phyloP scores from a whole-genome alignment of 768 basidiomycete species.

The Artomyces pyxidatus region DNA sequence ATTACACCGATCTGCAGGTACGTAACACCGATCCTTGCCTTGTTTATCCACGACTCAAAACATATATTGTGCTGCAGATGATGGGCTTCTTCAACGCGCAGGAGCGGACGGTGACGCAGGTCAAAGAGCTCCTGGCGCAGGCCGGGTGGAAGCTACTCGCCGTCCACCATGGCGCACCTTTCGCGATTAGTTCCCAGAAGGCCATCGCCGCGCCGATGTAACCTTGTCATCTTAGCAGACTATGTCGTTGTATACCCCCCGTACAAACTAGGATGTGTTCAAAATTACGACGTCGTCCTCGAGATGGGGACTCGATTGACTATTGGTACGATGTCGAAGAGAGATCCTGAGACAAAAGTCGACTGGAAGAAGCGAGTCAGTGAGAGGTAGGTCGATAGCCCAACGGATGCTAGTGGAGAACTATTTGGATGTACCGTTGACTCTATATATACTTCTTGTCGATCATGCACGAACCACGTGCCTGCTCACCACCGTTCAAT shows the following conservation, averaged over 20 bases:
- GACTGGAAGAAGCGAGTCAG: no score
- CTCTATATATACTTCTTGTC: no score
- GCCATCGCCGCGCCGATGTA: neutral
- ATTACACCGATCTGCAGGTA: neutral
- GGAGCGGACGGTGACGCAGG: slow-evolving; percentile 30
- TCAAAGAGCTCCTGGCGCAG: slow-evolving; percentile 20
- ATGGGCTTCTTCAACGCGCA: slow-evolving; percentile 30
- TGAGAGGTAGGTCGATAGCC: no score
- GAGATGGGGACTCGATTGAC: no score
- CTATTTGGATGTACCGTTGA: no score
- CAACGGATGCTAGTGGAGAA: no score
- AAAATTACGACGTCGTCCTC: no score
- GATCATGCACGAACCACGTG: neutral
- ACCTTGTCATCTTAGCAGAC: neutral
- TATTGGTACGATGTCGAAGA: no score
- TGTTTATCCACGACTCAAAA: neutral
- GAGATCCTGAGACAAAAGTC: no score
- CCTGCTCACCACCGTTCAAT: slow-evolving; percentile 40
- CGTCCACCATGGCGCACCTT: neutral
- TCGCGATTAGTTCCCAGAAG: neutral
- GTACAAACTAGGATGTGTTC: no score
- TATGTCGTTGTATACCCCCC: no score
- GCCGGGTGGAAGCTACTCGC: slow-evolving; percentile 27
- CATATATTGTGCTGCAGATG: slow-evolving; percentile 24
- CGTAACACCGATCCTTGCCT: no score